Evolutionary conservation across 192 early-diverging fungal genomes (phyloP), one percentile per base, ranked within the genome.

Genomic region (Geranomyces variabilis): DNA sequence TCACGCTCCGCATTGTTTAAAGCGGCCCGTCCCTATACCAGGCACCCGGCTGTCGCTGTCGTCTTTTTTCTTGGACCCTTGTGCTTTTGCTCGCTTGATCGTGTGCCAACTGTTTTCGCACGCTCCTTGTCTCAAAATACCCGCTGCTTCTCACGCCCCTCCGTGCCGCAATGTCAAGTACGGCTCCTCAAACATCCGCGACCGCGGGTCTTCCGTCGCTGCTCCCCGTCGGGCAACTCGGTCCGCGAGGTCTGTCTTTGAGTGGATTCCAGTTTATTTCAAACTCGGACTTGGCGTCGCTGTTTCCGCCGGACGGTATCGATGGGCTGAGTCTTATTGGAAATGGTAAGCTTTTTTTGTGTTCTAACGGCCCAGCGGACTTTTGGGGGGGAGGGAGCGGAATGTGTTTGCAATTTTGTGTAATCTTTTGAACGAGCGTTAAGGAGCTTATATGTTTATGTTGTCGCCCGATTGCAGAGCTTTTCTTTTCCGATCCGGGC

Each of bases 401-500:
- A n/a, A n/a, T n/a, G n/a, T n/a, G n/a, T n/a, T n/a, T n/a, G n/a
- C n/a, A n/a, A n/a, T n/a, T n/a, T n/a, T n/a, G n/a, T n/a, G n/a
- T n/a, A n/a, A n/a, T n/a, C 4, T 7, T 26, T 53, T 3, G 3
- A 4, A 53, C 51, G 19, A 53, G 3, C 51, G 51, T 7, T n/a
- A 53, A 41, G 3, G 3, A 41, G 3, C 36, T 41, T 41, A 41
- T 41, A 7, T 41, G 3, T 41, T 7, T 41, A n/a, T n/a, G n/a
- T n/a, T n/a, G n/a, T n/a, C n/a, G n/a, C n/a, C n/a, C n/a, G n/a
- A n/a, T 41, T 41, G 3, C 24, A 53, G 51, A 53, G 24, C 24
- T 53, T n/a, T 53, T 53, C 51, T 53, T 53, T 53, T 3, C 51
- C 19, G 51, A 53, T 7, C 51, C 19, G n/a, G 51, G 51, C 17